Evolutionary conservation across 129 eudicot genomes (phyloP), one percentile per base, ranked within the genome.

Genomic region (Helianthus annuus): DNA sequence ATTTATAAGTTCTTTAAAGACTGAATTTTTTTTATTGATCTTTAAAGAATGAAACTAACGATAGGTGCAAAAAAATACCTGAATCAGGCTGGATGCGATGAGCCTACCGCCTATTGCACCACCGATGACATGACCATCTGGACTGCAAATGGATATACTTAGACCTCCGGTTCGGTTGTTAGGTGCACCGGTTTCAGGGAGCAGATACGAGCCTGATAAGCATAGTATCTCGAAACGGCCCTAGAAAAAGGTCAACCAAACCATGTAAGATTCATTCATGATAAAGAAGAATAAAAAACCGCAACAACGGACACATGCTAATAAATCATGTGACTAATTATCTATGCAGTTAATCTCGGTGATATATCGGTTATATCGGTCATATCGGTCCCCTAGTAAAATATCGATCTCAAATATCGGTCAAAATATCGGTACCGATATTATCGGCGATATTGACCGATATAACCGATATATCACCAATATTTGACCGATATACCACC

Each of bases 141-240:
- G 84, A 70, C 96, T 84, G 69, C 97, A n/a, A 80, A 93, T 80
- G 2, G 97, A 93, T 39, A 93, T 85, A 71, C 96, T 93, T 45
- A 93, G 65, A 63, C 98, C 97, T 22, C 97, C 97, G 16, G 97
- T 89, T 38, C 96, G 85, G 45, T 88, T 67, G 66, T 81, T 85
- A 12, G 86, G 78, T 22, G 95, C 83, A 38, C 92, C 96, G n/a
- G 69, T 78, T 57, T 90, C 98, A 48, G 90, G 74, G 55, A 93
- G 77, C 86, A 93, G 78, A 81, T 86, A 87, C 51, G 98, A 93
- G 48, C 98, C 98, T 5, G 98, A 89, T 72, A 93, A 74, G 76
- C 91, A 89, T 38, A 92, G 78, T 77, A 92, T 89, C 85, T 92
- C 86, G 63, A 92, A 92, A 70, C 84, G 90, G 24, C 98, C 98